Evolutionary conservation across 1,284 basidiomycete species (phyloP).

Genomic region (Ustilago esculenta): DNA sequence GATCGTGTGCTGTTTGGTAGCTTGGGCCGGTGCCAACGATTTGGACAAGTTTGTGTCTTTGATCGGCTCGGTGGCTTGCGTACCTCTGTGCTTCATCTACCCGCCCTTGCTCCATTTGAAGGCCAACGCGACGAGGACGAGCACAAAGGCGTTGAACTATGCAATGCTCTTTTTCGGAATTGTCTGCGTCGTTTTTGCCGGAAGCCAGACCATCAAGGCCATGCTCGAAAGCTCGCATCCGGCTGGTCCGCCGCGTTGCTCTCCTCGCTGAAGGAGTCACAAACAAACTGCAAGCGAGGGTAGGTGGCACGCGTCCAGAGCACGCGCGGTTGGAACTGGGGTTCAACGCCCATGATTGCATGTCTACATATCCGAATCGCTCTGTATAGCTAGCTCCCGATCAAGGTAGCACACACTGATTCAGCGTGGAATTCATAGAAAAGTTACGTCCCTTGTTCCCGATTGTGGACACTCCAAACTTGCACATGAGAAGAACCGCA

Average conservation of each 20-base stretch:
- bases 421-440: no score
- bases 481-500: no score
- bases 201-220: constrained; percentile 74
- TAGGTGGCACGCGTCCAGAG: no score
- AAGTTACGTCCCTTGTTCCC: no score
- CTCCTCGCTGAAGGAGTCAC: constrained; percentile 11
- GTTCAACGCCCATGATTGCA: no score
- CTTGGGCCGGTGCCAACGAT: constrained; percentile 86
- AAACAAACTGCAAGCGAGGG: not conserved
- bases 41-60: constrained; percentile 97
- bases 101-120: constrained; percentile 93
- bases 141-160: constrained; percentile 79
- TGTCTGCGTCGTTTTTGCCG: constrained; percentile 84
- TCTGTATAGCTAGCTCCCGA: no score
- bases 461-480: no score
- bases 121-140: constrained; percentile 77
- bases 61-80: constrained; percentile 91
- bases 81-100: constrained; percentile 91
- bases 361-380: no score
- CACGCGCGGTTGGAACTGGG: no score
- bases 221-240: constrained; percentile 38
- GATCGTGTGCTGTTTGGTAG: constrained; percentile 78
- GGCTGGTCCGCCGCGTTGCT: constrained; percentile 22
- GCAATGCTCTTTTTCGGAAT: constrained; percentile 83
- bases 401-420: no score